Evolutionary conservation across 139 green algal species (phyloP), one percentile per base, ranked within the genome.

Genomic region (Volvox africanus): DNA sequence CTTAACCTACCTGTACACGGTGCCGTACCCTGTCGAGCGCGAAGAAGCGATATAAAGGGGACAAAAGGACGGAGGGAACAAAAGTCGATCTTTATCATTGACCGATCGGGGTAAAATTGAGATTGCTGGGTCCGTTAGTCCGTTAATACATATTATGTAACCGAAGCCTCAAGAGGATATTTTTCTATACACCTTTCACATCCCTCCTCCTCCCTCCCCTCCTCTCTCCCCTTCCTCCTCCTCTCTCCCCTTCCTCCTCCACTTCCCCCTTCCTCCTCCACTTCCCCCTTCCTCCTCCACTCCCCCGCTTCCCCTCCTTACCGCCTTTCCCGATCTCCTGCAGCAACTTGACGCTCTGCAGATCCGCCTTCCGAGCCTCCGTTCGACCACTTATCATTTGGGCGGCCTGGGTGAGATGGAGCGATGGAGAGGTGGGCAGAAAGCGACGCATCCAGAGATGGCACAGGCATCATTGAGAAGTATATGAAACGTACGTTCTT

Each of bases 1-100:
- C 19, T 26, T 69, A 69, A 16, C 77, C 36, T 68, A 84, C 78
- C 78, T 71, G 80, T 86, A 86, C 17, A 86, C 80, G 28, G 80
- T 86, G 50, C 80, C 80, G 37, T 86, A 86, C 50, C 80, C 80
- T 86, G 80, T 44, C 17, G 24, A 22, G 73, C 28, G n/a, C 28
- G 73, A 55, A 55, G 9, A 55, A 55, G 5, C 44, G 44, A 19
- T 69, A 69, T 28, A 28, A 28, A 9, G 24, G 65, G 65, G 65
- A n/a, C n/a, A n/a, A 73, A 73, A 73, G 65, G 65, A 12, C 65
- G 65, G 65, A 28, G 65, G 2, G 65, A 55, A 55, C 44, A 55
- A 55, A 55, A 9, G 5, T 55, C 9, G 44, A 55, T 9, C 5
- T 55, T 5, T 55, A n/a, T n/a, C n/a, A n/a, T n/a, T n/a, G n/a